Conservation (phyloP, 176 grass and related monocot species). For the Oryza meyeriana region DNA sequence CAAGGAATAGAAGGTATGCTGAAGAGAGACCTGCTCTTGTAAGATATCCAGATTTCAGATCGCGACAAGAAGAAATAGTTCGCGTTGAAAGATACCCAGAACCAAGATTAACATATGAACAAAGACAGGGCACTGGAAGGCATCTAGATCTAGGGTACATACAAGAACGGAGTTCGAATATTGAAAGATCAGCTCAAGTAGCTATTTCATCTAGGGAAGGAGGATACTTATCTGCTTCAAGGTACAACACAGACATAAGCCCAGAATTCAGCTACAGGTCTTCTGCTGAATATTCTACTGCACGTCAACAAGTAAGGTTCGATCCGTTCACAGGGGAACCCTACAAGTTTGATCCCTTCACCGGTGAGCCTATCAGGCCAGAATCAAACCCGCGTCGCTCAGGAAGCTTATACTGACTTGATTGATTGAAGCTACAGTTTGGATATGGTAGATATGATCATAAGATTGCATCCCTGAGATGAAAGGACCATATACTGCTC, state of each 20-base stretch:
- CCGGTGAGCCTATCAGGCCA: slow-evolving; percentile 56
- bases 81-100: slow-evolving; percentile 10
- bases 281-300: slow-evolving; percentile 40
- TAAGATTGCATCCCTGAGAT: background rate
- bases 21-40: slow-evolving; percentile 29
- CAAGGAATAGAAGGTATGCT: slow-evolving; percentile 39
- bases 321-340: slow-evolving; percentile 83
- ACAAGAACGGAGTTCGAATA: slow-evolving; percentile 25
- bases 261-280: slow-evolving; percentile 33
- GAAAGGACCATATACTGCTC: background rate
- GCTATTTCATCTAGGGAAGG: slow-evolving; percentile 33
- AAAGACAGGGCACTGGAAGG: slow-evolving; percentile 31
- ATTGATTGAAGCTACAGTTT: background rate
- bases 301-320: slow-evolving; percentile 53
- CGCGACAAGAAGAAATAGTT: slow-evolving; percentile 7
- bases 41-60: slow-evolving; percentile 26
- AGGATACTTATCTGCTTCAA: slow-evolving; percentile 28
- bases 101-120: slow-evolving; percentile 28
- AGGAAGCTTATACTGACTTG: slow-evolving; percentile 30
- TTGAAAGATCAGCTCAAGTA: slow-evolving; percentile 37
- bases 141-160: slow-evolving; percentile 34
- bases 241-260: slow-evolving; percentile 17
- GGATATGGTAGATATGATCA: slow-evolving; percentile 10
- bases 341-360: slow-evolving; percentile 88
- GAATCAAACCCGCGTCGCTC: slow-evolving; percentile 24